Conservation (phyloP, 208 protist species). For the Leishmania turanica region DNA sequence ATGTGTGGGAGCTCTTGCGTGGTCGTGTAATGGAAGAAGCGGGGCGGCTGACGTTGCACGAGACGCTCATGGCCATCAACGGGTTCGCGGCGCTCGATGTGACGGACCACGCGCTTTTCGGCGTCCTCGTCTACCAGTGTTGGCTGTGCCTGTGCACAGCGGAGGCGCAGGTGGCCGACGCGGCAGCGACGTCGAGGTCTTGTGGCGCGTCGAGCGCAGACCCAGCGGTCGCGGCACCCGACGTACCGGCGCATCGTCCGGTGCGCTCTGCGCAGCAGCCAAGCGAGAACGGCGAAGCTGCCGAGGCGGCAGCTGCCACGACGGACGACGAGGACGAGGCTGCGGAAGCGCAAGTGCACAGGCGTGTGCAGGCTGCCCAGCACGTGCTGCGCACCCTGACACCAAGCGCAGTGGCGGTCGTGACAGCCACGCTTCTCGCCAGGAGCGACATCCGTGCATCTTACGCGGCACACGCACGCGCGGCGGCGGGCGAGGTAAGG, state of each 20-base stretch:
- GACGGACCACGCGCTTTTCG: conserved; percentile 58
- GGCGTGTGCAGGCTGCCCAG: conserved; percentile 22
- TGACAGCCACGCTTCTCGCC: conserved; percentile 42
- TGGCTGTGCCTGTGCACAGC: conserved; percentile 41
- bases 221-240: not conserved
- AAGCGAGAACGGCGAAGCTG: not conserved
- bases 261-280: not conserved
- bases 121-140: conserved; percentile 53
- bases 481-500: not conserved
- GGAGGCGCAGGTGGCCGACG: not conserved
- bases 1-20: conserved; percentile 83
- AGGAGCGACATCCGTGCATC: conserved; percentile 6
- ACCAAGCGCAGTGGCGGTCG: conserved; percentile 63
- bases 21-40: conserved; percentile 53
- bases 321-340: not conserved
- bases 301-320: not conserved
- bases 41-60: conserved; percentile 18
- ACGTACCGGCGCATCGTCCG: not conserved
- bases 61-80: conserved; percentile 61
- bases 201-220: not conserved
- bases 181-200: not conserved
- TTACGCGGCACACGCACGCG: not conserved
- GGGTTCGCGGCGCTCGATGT: conserved; percentile 78
- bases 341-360: conserved; percentile 7
- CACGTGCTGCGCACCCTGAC: conserved; percentile 41